Evolutionary conservation across 1,284 basidiomycete species (phyloP), one percentile per base, ranked within the genome.

Genomic region (Spongispora temasekensis): DNA sequence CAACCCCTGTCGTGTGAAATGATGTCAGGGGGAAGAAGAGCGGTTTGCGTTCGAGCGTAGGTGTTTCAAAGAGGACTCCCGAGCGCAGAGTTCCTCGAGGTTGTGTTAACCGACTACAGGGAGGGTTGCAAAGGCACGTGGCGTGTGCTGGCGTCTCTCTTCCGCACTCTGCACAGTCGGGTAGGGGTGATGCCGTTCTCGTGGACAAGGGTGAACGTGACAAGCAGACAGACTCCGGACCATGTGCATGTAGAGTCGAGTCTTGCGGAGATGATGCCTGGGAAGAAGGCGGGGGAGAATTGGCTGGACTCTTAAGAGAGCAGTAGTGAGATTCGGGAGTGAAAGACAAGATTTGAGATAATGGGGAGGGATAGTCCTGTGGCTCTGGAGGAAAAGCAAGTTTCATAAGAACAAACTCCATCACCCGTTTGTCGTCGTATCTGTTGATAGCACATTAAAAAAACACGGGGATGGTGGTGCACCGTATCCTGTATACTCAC

Each of bases 1-100:
- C 88, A 4, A 87, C 82, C 1, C 89, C 88, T 1, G 79, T 78
- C 1, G 85, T 89, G 65, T 80, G 81, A 69, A 90, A 90, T 19
- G 79, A 78, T 12, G 85, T 81, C 23, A 90, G 77, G 52, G 79
- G 79, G 7, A 79, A 80, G 68, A 90, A 90, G 2, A 74, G 58
- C 31, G 68, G 51, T 55, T 65, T 70, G n/a, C 53, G 25, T 53
- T 67, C 71, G 12, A 73, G 70, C 37, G 68, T 72, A 52, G 74
- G 71, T 5, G 71, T 25, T 46, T 73, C 73, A 23, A 61, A 60
- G 34, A 59, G 51, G 40, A 57, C 34, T 13, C 61, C 61, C 1
- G 59, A 8, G 28, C 62, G 71, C 19, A 62, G 54, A 31, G 57
- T 48, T 40, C 52, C 27, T 10, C 65, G 60, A 46, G 55, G 10